Evolutionary conservation across 2,329 filamentous ascomycete genomes (phyloP), one percentile per base, ranked within the genome.

Genomic region (Triangularia verruculosa): DNA sequence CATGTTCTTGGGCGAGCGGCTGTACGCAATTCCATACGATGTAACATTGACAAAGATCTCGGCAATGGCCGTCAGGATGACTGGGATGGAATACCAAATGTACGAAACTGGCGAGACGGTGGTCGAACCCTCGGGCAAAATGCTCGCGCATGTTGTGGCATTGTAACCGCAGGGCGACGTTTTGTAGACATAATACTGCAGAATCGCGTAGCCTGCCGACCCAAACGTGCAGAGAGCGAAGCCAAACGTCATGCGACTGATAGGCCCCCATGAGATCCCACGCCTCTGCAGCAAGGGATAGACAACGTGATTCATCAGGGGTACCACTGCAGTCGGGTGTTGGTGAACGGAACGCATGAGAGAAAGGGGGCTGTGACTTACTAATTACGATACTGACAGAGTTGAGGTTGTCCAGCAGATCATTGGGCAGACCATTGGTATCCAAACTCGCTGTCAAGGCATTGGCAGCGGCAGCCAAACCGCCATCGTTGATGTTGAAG

Each of bases 21-120:
- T 77, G 69, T 82, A 83, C 0, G 81, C 81, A 62, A 83, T 80
- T 64, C 78, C 80, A 70, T 79, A 82, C 7, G 79, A 80, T 1
- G 79, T 78, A 8, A 81, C 79, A 70, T 80, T 81, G 70, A 80
- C 74, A 68, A 81, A 80, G 22, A 90, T 76, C 61, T 79, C 78
- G 1, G 77, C 75, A 51, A 89, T 75, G 34, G 85, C 81, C 5
- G 74, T 72, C 0, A 77, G 70, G 2, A 85, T 80, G 64, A 82
- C 83, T 8, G 79, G 77, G 5, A 86, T 76, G 1, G 81, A 82
- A 68, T 88, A 79, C 72, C 80, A 86, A 74, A 86, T 83, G 54
- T 82, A 79, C 22, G 78, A 81, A 58, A 84, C 78, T 30, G 69
- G 63, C 0, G 76, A 76, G 5, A 78, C 75, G 34, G 63, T 34